Evolutionary conservation across 345 rosid genomes (phyloP), one percentile per base, ranked within the genome.

Genomic region (Hirschfeldia incana): DNA sequence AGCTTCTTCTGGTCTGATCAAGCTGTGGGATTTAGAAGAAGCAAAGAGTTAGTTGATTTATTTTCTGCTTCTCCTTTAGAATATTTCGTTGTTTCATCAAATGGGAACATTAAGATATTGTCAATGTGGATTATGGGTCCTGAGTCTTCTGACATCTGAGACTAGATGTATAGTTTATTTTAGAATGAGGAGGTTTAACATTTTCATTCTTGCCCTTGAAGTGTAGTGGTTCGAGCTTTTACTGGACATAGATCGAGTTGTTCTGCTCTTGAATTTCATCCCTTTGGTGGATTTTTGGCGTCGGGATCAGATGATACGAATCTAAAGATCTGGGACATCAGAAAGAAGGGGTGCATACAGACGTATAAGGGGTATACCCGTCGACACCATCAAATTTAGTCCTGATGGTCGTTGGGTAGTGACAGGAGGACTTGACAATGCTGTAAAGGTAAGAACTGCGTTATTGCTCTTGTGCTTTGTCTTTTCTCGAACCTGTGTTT

Each of bases 341-440:
- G 98, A 72, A 93, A 93, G 78, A 95, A 93, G 75, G 99, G 97
- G 58, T 90, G 98, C 82, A 90, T 90, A 80, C 99, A 93, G 81
- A 93, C 97, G 1, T 93, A 91, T 87, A 91, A 88, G 86, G 98
- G 99, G 55, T 98, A 95, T 76, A 86, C 91, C 10, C 91, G 80
- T 95, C 70, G 83, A 83, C 82, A 89, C 97, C 51, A 93, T 95
- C 71, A 88, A 84, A 69, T 95, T 95, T 84, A 81, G 86, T 72
- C 99, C 99, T n/a, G 98, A 95, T 89, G 99, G 99, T 64, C 99
- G 98, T 27, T 95, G 99, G 99, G 97, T 95, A 29, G 97, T 95
- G 79, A 91, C 99, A 34, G 99, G 99, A 81, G 99, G 99, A 86
- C 77, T 69, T 77, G 99, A 95, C 82, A 93, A 89, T 85, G 86